Evolutionary conservation across 2,329 filamentous ascomycete species (phyloP).

Genomic region (Geosmithia flava): DNA sequence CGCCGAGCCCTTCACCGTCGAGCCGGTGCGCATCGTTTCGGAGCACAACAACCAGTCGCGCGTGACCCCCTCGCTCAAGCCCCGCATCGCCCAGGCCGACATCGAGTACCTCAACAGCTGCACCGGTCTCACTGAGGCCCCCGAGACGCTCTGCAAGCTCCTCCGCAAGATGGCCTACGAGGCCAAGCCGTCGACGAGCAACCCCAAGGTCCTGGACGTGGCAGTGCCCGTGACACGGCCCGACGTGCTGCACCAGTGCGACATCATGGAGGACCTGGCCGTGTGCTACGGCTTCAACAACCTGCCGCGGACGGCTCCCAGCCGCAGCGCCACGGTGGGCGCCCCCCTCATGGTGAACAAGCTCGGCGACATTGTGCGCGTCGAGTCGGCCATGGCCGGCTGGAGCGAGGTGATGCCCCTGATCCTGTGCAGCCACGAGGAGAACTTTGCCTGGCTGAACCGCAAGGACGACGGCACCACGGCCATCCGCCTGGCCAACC

Average conservation of each 20-base stretch:
- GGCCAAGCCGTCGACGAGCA: conserved; percentile 61
- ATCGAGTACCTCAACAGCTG: conserved; percentile 90
- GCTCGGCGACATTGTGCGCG: conserved; percentile 78
- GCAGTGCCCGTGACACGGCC: conserved; percentile 80
- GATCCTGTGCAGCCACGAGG: conserved; percentile 93
- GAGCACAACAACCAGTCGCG: conserved; percentile 79
- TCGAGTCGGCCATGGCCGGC: conserved; percentile 83
- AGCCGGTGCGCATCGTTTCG: conserved; percentile 86
- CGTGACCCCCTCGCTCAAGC: conserved; percentile 68
- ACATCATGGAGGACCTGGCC: conserved; percentile 97
- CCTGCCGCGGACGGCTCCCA: conserved; percentile 76
- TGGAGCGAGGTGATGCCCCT: conserved; percentile 96
- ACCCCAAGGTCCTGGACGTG: conserved; percentile 64
- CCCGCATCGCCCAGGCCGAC: conserved; percentile 67
- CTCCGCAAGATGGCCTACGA: conserved; percentile 80
- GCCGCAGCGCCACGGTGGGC: conserved; percentile 75
- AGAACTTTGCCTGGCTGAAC: conserved; percentile 95
- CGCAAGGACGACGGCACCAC: conserved; percentile 75
- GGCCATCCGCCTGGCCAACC: conserved; percentile 77
- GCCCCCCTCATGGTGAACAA: conserved; percentile 89
- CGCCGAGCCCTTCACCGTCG: conserved; percentile 78
- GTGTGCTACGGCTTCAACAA: conserved; percentile 98
- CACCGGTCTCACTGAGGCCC: conserved; percentile 67
- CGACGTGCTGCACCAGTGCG: conserved; percentile 90
- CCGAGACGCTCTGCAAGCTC: conserved; percentile 64